Evolutionary conservation across 768 basidiomycete species (phyloP).

Genomic region (Suillus ampliporus): DNA sequence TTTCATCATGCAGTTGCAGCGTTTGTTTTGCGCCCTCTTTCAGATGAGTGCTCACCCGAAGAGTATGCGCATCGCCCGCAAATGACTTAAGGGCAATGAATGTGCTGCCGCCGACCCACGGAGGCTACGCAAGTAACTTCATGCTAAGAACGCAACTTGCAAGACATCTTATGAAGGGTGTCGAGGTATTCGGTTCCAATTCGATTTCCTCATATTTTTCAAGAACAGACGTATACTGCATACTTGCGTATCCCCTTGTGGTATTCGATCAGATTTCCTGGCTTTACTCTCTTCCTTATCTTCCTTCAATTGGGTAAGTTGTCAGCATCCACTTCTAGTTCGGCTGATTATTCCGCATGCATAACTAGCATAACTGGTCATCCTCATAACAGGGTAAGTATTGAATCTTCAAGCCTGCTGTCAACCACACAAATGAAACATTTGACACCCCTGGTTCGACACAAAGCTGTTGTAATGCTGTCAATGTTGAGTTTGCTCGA

Average conservation of each 20-base stretch:
- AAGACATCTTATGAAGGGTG: background rate
- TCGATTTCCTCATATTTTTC: background rate
- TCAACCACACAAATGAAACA: background rate
- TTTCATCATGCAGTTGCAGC: background rate
- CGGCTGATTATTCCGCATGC: background rate
- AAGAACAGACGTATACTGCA: background rate
- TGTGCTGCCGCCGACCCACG: background rate
- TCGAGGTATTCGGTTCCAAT: too few species aligned
- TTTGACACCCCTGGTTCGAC: background rate
- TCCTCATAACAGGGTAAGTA: background rate
- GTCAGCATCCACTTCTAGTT: background rate
- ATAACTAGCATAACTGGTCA: too few species aligned
- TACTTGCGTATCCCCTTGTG: background rate
- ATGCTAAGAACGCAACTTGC: background rate
- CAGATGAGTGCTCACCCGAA: background rate
- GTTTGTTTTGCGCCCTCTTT: background rate
- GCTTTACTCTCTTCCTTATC: background rate
- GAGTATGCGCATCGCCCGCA: background rate
- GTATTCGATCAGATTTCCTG: background rate
- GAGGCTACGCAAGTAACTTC: too few species aligned
- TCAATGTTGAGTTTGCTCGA: too few species aligned
- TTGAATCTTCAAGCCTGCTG: background rate
- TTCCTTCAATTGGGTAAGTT: background rate
- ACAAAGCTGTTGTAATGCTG: background rate
- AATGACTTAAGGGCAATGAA: background rate